These are phyloP conservation scores for Polyporus arcularius DNA, from an alignment of 768 basidiomycete species.

Conservation along the genomic window DNA sequence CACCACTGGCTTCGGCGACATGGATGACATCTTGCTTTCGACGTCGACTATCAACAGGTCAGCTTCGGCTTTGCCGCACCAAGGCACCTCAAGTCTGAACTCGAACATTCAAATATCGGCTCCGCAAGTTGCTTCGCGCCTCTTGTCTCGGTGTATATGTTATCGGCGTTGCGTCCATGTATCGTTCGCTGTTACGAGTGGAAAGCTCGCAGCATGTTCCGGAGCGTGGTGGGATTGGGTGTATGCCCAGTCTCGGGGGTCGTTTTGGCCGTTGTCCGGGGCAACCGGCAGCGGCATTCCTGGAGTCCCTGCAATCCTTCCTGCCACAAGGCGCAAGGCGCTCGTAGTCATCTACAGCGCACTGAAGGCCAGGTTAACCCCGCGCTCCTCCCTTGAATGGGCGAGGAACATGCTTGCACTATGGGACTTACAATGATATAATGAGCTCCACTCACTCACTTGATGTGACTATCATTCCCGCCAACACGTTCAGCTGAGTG, in stretches of 20 bases:
- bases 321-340: constrained; percentile 15
- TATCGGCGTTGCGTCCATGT: not conserved
- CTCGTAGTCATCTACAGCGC: constrained; percentile 21
- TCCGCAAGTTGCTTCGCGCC: not conserved
- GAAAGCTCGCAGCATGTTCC: constrained; percentile 11
- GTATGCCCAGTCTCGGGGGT: constrained; percentile 10
- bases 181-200: not conserved
- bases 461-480: too few relatives aligned
- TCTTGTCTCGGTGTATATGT: not conserved
- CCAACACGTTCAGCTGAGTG: too few relatives aligned
- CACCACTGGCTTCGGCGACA: too few relatives aligned
- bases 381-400: constrained; percentile 19
- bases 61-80: too few relatives aligned
- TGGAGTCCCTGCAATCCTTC: constrained; percentile 6
- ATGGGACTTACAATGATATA: not conserved
- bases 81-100: too few relatives aligned
- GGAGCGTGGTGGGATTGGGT: constrained; percentile 16
- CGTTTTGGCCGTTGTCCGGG: constrained; percentile 18
- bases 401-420: constrained; percentile 7
- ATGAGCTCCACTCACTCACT: too few relatives aligned
- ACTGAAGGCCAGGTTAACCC: constrained; percentile 20
- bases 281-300: constrained; percentile 18
- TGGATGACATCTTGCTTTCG: too few relatives aligned
- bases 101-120: too few relatives aligned
- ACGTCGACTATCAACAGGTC: too few relatives aligned